A percentile compares a stretch with the other conserved stretches of the same genome.
phyloP scores from a whole-genome alignment of 768 basidiomycete species.

The Boletus rubropictus region DNA sequence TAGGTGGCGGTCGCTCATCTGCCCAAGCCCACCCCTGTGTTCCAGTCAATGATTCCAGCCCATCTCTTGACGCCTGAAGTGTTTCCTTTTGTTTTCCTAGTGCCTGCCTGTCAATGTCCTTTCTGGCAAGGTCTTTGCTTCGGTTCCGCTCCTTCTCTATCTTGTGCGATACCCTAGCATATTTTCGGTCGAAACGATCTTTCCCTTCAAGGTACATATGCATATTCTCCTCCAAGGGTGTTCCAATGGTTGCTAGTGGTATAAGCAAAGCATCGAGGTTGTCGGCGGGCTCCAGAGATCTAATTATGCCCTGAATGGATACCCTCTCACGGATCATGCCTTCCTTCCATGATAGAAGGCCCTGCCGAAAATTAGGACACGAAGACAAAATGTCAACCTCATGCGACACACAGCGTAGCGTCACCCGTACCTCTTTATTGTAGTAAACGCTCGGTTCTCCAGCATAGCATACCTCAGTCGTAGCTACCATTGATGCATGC shows the following conservation, averaged over 20 bases:
- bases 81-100: constrained; percentile 19
- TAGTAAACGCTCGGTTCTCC: constrained; percentile 60
- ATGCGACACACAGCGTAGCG: background rate
- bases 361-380: constrained; percentile 22
- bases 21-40: constrained; percentile 86
- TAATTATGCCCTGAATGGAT: constrained; percentile 73
- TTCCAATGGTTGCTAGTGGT: constrained; percentile 62
- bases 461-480: constrained; percentile 36
- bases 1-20: constrained; percentile 81
- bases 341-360: constrained; percentile 36
- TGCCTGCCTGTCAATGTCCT: constrained; percentile 14
- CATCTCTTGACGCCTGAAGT: constrained; percentile 24
- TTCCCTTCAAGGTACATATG: constrained; percentile 71
- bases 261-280: constrained; percentile 64
- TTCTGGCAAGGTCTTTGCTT: constrained; percentile 59
- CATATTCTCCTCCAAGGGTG: constrained; percentile 65
- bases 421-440: constrained; percentile 36
- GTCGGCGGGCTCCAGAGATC: constrained; percentile 67
- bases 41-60: constrained; percentile 40
- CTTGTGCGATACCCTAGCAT: constrained; percentile 45
- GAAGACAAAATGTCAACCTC: constrained; percentile 2
- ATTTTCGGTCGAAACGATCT: constrained; percentile 61
- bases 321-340: constrained; percentile 91
- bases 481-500: constrained; percentile 7
- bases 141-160: constrained; percentile 65